Conservation (phyloP, 305 asterid species). For the Coffea humblotiana region DNA sequence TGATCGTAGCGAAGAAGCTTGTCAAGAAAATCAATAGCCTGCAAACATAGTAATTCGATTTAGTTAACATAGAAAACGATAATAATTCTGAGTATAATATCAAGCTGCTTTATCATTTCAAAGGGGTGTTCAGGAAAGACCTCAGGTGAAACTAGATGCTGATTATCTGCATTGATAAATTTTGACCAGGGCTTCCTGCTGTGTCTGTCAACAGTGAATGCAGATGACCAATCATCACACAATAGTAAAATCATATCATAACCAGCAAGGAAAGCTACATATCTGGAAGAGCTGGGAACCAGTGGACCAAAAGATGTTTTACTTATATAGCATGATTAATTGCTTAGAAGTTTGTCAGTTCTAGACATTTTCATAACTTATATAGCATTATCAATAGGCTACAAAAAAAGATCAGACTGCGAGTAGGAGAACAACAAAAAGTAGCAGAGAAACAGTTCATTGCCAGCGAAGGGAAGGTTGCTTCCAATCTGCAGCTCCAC, state of each 20-base stretch:
- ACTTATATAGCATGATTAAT: background rate
- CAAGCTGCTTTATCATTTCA: background rate
- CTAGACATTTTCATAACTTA: background rate
- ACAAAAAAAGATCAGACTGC: background rate
- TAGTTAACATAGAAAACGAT: background rate
- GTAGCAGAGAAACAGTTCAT: background rate
- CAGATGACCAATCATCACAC: background rate
- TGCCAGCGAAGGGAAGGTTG: background rate
- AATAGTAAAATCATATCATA: background rate
- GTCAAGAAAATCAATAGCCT: slow-evolving; percentile 91
- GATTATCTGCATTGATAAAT: slow-evolving; percentile 78
- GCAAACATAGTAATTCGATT: slow-evolving; percentile 19
- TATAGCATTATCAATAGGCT: background rate
- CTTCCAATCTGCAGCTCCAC: background rate
- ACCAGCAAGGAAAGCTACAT: background rate
- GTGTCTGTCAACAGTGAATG: slow-evolving; percentile 45
- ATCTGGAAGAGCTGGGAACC: background rate
- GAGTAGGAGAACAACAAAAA: background rate
- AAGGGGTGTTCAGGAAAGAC: slow-evolving; percentile 29
- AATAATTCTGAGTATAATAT: background rate
- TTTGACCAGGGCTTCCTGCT: slow-evolving; percentile 91
- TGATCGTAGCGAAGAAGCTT: slow-evolving; percentile 91
- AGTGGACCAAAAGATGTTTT: background rate
- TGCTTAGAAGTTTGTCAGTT: background rate
- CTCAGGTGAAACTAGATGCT: slow-evolving; percentile 76